A percentile compares a stretch with the other conserved stretches of the same genome.
Conservation (phyloP, 2,329 filamentous ascomycete genomes). For the Fusarium torreyae region DNA sequence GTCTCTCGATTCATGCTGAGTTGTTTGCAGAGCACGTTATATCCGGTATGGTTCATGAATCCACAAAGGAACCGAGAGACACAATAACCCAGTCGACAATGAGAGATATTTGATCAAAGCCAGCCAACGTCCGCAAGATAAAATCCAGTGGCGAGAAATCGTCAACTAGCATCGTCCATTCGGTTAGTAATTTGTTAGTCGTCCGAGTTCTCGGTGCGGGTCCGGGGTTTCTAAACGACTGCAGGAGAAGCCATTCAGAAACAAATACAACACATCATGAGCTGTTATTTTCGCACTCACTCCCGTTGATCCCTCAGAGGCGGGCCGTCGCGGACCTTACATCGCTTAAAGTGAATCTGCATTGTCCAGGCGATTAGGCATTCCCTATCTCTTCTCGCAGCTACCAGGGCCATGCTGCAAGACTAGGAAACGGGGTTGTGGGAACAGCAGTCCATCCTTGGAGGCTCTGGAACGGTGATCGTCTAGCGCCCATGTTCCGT, state of each 20-base stretch:
- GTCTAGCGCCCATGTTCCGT: slow-evolving; percentile 18
- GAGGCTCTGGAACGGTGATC: slow-evolving; percentile 31
- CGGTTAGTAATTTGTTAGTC: neutral
- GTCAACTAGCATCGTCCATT: neutral
- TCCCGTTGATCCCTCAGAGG: slow-evolving; percentile 9
- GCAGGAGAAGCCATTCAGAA: slow-evolving; percentile 22
- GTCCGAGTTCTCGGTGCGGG: slow-evolving; percentile 19
- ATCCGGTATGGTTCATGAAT: slow-evolving; percentile 13
- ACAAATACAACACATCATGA: neutral
- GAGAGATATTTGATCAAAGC: slow-evolving; percentile 14
- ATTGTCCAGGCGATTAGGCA: slow-evolving; percentile 14
- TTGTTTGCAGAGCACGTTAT: neutral
- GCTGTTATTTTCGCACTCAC: neutral
- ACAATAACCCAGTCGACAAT: neutral
- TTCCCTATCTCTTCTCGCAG: neutral
- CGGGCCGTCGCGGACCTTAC: slow-evolving; percentile 30
- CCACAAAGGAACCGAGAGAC: slow-evolving; percentile 31
- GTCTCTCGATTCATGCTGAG: neutral
- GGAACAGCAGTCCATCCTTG: slow-evolving; percentile 9
- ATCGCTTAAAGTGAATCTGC: slow-evolving; percentile 23
- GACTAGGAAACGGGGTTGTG: slow-evolving; percentile 29
- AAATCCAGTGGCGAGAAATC: slow-evolving; percentile 26
- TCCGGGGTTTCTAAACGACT: slow-evolving; percentile 14
- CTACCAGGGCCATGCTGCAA: slow-evolving; percentile 12
- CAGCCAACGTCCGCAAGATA: slow-evolving; percentile 3